Evolutionary conservation across 2,329 filamentous ascomycete genomes (phyloP).

Genomic region (Stemphylium vesicarium): DNA sequence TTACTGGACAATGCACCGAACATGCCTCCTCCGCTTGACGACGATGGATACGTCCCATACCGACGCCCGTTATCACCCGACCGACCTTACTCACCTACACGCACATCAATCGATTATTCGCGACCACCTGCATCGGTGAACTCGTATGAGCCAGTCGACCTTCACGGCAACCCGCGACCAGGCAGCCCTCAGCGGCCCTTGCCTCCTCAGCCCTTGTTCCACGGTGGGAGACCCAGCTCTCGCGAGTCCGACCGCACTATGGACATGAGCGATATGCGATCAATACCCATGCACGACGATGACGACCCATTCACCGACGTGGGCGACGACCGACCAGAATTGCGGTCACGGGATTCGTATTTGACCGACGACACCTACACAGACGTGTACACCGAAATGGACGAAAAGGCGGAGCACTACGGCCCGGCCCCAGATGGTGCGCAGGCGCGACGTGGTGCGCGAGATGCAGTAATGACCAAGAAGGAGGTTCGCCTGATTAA

Average conservation of each 20-base stretch:
- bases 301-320: constrained; percentile 75
- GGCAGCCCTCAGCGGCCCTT: constrained; percentile 86
- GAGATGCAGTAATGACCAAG: constrained; percentile 84
- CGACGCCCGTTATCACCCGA: constrained; percentile 58
- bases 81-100: constrained; percentile 62
- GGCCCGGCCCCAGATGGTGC: constrained; percentile 85
- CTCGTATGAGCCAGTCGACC: constrained; percentile 82
- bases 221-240: constrained; percentile 56
- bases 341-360: constrained; percentile 69
- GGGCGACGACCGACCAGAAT: constrained; percentile 62
- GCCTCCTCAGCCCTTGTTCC: constrained; percentile 86
- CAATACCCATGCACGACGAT: constrained; percentile 69
- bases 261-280: constrained; percentile 73
- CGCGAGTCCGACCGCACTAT: constrained; percentile 52
- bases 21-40: constrained; percentile 63
- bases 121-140: constrained; percentile 73
- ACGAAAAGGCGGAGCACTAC: constrained; percentile 76
- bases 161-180: constrained; percentile 88
- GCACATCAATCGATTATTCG: constrained; percentile 66
- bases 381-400: constrained; percentile 53
- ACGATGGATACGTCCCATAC: constrained; percentile 67
- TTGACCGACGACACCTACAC: constrained; percentile 66
- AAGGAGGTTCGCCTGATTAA: constrained; percentile 97
- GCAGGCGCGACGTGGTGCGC: constrained; percentile 85
- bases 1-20: constrained; percentile 58